Evolutionary conservation across 2,329 filamentous ascomycete species (phyloP).

Genomic region (Furcasterigmium furcatum): DNA sequence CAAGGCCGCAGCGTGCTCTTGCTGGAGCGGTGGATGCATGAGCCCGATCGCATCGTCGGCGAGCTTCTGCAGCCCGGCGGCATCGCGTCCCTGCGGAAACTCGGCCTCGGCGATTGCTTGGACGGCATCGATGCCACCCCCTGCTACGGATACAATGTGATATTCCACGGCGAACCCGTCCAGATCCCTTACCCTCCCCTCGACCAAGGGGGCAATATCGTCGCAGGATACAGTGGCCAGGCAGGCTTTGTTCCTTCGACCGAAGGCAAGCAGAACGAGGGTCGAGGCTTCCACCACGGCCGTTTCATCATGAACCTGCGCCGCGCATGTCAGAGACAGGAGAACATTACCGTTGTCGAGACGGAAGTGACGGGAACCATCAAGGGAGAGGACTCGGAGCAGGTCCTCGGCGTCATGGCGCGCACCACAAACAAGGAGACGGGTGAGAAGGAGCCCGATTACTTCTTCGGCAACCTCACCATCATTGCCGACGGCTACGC

Average conservation of each 20-base stretch:
- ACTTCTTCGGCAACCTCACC: slow-evolving; percentile 85
- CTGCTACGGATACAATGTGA: slow-evolving; percentile 83
- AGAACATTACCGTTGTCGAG: slow-evolving; percentile 88
- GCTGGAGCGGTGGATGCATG: slow-evolving; percentile 82
- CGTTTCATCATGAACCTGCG: slow-evolving; percentile 84
- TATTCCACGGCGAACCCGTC: slow-evolving; percentile 73
- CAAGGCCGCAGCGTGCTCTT: slow-evolving; percentile 90
- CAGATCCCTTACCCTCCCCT: slow-evolving; percentile 75
- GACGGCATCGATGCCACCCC: slow-evolving; percentile 85
- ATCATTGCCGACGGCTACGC: slow-evolving; percentile 90
- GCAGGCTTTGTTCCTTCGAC: not conserved
- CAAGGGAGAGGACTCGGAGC: slow-evolving; percentile 61
- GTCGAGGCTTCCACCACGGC: slow-evolving; percentile 88
- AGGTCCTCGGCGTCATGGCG: slow-evolving; percentile 81
- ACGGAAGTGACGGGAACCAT: slow-evolving; percentile 79
- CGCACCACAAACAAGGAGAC: slow-evolving; percentile 58
- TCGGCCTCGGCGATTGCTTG: slow-evolving; percentile 79
- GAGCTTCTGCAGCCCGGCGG: slow-evolving; percentile 94
- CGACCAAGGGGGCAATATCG: slow-evolving; percentile 40
- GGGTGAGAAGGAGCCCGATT: slow-evolving; percentile 59
- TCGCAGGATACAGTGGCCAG: slow-evolving; percentile 11
- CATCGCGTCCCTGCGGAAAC: slow-evolving; percentile 71
- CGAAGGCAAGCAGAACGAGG: slow-evolving; percentile 46
- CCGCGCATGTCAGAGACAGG: slow-evolving; percentile 66
- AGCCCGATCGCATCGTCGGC: slow-evolving; percentile 94